Evolutionary conservation across 2,329 filamentous ascomycete species (phyloP).

Genomic region (Nemania bipapillata): DNA sequence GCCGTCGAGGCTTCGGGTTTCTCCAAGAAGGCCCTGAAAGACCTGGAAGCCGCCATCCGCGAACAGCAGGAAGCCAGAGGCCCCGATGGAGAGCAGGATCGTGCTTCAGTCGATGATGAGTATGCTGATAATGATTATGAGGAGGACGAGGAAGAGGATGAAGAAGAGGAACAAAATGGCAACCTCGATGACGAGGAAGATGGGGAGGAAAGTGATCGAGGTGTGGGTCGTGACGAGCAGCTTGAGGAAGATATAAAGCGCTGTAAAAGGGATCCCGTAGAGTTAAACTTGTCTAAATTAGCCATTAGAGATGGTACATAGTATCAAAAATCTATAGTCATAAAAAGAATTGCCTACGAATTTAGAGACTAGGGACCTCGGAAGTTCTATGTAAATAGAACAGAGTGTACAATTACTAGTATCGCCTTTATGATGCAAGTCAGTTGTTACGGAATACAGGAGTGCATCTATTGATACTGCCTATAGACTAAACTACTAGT

Average conservation of each 20-base stretch:
- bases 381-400: not conserved
- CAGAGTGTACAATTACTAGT: not conserved
- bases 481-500: constrained; percentile 48
- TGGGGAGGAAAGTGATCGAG: constrained; percentile 46
- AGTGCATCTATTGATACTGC: constrained; percentile 46
- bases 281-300: constrained; percentile 43
- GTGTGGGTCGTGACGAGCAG: constrained; percentile 35
- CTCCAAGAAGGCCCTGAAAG: constrained; percentile 95
- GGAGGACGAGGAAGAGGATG: constrained; percentile 49
- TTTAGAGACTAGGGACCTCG: not conserved
- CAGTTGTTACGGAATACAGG: constrained; percentile 27
- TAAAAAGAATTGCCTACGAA: not conserved
- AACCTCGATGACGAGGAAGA: constrained; percentile 46
- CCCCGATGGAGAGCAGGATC: constrained; percentile 53
- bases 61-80: constrained; percentile 71
- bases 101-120: constrained; percentile 52
- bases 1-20: constrained; percentile 93
- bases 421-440: not conserved
- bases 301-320: constrained; percentile 46
- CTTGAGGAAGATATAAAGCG: constrained; percentile 7
- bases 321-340: constrained; percentile 15
- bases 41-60: constrained; percentile 89
- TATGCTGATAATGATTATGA: constrained; percentile 51
- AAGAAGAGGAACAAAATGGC: constrained; percentile 50
- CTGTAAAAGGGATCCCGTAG: constrained; percentile 1